These are phyloP conservation scores for Rhododendron kiyosumense DNA, from an alignment of 148 eudicot species.

Conservation along the genomic window DNA sequence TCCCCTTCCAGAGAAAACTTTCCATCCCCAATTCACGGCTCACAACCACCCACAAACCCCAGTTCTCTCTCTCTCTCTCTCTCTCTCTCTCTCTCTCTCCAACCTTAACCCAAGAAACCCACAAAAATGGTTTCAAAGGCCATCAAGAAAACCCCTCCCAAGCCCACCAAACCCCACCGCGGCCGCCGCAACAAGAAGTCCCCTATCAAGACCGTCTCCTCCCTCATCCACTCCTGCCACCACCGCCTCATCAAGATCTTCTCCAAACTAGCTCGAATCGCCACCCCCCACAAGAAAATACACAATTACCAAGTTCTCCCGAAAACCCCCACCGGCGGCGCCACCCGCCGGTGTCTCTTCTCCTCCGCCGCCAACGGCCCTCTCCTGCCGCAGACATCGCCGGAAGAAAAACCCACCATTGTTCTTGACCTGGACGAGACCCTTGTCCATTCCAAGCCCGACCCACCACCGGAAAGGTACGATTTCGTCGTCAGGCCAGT, in stretches of 20 bases:
- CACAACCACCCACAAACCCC: neutral
- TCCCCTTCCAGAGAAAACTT: neutral
- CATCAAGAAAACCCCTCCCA: conserved; percentile 58
- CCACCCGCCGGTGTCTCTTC: conserved; percentile 38
- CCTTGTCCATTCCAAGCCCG: conserved; percentile 56
- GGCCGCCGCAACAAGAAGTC: conserved; percentile 28
- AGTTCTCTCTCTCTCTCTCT: conserved; percentile 5
- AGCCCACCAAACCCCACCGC: conserved; percentile 37
- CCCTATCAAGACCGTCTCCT: conserved; percentile 29
- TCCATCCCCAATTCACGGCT: conserved; percentile 2
- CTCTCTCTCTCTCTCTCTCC: conserved; percentile 7
- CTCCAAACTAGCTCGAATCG: conserved; percentile 49
- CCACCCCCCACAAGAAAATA: conserved; percentile 36
- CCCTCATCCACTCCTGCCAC: conserved; percentile 55
- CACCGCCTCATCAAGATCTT: conserved; percentile 69
- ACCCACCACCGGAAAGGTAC: conserved; percentile 35
- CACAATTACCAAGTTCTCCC: conserved; percentile 44
- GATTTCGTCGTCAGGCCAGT: conserved; percentile 67
- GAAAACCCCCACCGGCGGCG: conserved; percentile 8
- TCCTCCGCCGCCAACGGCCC: conserved; percentile 21
- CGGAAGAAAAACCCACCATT: conserved; percentile 31
- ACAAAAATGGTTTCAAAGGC: conserved; percentile 68
- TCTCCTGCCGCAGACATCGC: conserved; percentile 38
- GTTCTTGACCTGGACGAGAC: conserved; percentile 86
- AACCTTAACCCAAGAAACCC: neutral